Evolutionary conservation across 768 basidiomycete species (phyloP).

Genomic region (Boletus reticuloceps): DNA sequence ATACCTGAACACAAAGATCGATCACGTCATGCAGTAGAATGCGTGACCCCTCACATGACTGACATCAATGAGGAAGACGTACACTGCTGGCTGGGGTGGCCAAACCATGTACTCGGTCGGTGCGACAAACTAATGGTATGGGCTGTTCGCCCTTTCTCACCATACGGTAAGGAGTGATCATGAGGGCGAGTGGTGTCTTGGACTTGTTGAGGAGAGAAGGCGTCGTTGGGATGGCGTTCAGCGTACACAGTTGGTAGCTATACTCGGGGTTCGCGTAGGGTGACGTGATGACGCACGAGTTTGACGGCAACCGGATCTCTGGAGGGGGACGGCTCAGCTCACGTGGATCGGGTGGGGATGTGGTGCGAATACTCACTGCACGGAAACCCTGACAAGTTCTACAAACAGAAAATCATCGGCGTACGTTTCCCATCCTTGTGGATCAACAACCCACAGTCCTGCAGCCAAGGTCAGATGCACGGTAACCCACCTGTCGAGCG

Average conservation of each 20-base stretch:
- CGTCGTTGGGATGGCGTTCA: slow-evolving; percentile 92
- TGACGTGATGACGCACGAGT: slow-evolving; percentile 73
- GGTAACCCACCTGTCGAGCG: too few species aligned
- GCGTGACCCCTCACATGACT: slow-evolving; percentile 56
- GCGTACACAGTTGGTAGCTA: slow-evolving; percentile 87
- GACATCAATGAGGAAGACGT: slow-evolving; percentile 96
- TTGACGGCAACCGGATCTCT: slow-evolving; percentile 85
- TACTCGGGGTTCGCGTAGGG: slow-evolving; percentile 82
- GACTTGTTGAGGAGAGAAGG: slow-evolving; percentile 84
- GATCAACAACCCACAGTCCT: slow-evolving; percentile 48
- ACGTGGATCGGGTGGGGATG: slow-evolving; percentile 86
- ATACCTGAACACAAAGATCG: slow-evolving; percentile 56
- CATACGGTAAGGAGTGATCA: slow-evolving; percentile 88
- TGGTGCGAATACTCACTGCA: slow-evolving; percentile 21
- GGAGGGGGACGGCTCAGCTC: slow-evolving; percentile 82
- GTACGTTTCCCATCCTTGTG: not conserved
- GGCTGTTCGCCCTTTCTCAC: slow-evolving; percentile 79
- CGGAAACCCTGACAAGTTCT: slow-evolving; percentile 69
- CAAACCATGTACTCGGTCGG: slow-evolving; percentile 99
- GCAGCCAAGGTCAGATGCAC: slow-evolving; percentile 45
- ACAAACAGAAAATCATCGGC: not conserved
- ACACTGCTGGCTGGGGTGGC: slow-evolving; percentile 95
- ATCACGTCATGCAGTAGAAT: not conserved
- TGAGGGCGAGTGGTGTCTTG: slow-evolving; percentile 84
- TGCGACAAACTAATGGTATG: slow-evolving; percentile 91